Evolutionary conservation across 2,329 filamentous ascomycete genomes (phyloP), one percentile per base, ranked within the genome.

Genomic region (Alternaria sp.): DNA sequence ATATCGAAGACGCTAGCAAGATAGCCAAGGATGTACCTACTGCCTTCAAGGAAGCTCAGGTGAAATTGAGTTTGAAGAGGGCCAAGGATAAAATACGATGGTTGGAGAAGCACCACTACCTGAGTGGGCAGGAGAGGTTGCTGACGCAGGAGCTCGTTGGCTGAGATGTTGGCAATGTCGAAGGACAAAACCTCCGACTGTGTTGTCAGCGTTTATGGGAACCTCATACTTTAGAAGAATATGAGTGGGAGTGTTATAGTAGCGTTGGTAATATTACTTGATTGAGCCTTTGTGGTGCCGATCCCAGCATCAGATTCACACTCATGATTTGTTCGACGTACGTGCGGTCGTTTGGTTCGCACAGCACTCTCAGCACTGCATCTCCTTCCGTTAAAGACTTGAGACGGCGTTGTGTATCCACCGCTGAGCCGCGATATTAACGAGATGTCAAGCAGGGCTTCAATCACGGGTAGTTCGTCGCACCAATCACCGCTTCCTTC

Each of bases 41-140:
- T n/a, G 22, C 38, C 18, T 41, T 49, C 10, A 50, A 52, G 18
- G 56, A 38, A 32, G 45, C 32, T 20, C 50, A 55, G 22, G 38
- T 32, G 8, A 49, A 36, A 54, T 10, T 59, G 50, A 58, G 34
- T 22, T 18, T 20, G 32, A 54, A 32, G 12, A 40, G 32, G 32
- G 54, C 58, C 8, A 61, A 36, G 30, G 34, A 45, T 8, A 63
- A 49, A 36, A 44, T 49, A n/a, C 30, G 28, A 10, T 60, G 46
- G 60, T 36, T 60, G 20, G 34, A 56, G 30, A 52, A 56, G 43
- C 52, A 34, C 27, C 41, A 55, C 25, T 60, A 48, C 20, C n/a
- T 61, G 30, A 48, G 43, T 18, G 36, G 25, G 0, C 43, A 58
- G 22, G 49, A 58, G 12, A 45, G 38, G 18, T n/a, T 50, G 4